A percentile compares a stretch with the other conserved stretches of the same genome.
Conservation (phyloP, 139 green algal species). For the Closterium sp. region DNA sequence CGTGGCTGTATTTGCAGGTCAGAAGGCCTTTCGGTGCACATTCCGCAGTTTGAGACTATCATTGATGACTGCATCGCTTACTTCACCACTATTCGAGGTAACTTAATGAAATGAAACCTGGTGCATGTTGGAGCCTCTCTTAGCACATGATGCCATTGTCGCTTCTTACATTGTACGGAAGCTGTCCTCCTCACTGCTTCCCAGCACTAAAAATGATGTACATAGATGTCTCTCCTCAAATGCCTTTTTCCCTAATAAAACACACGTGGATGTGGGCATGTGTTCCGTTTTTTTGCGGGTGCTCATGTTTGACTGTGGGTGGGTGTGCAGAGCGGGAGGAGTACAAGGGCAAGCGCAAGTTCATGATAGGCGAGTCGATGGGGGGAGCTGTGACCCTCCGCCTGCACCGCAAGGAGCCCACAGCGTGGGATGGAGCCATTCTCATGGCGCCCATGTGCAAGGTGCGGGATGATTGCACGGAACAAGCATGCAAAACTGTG, state of each 20-base stretch:
- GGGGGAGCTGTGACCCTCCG: constrained; percentile 21
- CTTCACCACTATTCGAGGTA: constrained; percentile 5
- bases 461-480: neutral
- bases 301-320: neutral
- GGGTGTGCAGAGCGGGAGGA: constrained; percentile 16
- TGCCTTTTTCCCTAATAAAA: too few species aligned
- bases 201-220: too few species aligned
- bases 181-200: too few species aligned
- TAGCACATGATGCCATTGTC: too few species aligned
- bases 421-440: constrained; percentile 27
- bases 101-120: neutral
- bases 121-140: neutral
- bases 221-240: too few species aligned
- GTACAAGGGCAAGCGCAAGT: constrained; percentile 35
- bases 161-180: too few species aligned
- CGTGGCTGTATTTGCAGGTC: neutral
- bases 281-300: neutral
- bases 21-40: constrained; percentile 4
- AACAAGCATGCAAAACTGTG: neutral
- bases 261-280: neutral
- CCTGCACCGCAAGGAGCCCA: constrained; percentile 18
- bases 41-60: neutral
- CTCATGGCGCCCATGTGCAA: constrained; percentile 50
- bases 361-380: constrained; percentile 43
- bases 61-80: constrained; percentile 6